Conservation (phyloP, 225 moss, liverwort and hornwort species). For the Lunularia cruciata region DNA sequence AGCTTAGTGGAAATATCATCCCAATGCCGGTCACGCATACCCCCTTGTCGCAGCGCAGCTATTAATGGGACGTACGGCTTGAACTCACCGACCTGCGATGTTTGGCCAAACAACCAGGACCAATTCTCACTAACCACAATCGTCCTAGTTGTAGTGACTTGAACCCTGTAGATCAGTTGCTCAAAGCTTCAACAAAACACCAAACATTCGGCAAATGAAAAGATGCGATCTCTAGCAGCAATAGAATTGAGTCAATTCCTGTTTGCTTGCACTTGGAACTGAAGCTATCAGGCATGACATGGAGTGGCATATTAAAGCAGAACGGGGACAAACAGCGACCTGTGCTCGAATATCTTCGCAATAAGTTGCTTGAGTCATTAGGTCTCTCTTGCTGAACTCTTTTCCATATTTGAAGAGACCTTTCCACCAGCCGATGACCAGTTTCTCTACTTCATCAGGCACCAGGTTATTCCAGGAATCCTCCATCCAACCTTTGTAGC, state of each 20-base stretch:
- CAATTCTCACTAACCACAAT: too few relatives aligned
- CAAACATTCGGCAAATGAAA: too few relatives aligned
- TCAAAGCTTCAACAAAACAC: too few relatives aligned
- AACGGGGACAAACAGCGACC: slow-evolving; percentile 26
- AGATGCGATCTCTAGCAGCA: too few relatives aligned
- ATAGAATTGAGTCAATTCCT: too few relatives aligned
- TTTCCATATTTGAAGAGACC: slow-evolving; percentile 57
- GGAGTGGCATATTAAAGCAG: too few relatives aligned
- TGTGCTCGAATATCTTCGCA: slow-evolving; percentile 63
- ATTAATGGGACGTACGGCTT: slow-evolving; percentile 73
- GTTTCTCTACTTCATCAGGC: slow-evolving; percentile 53
- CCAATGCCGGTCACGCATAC: slow-evolving; percentile 88
- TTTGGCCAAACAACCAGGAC: too few relatives aligned
- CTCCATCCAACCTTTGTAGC: slow-evolving; percentile 66
- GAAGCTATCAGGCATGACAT: too few relatives aligned
- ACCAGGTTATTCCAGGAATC: slow-evolving; percentile 61
- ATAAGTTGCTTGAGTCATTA: slow-evolving; percentile 53
- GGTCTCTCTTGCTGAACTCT: slow-evolving; percentile 55
- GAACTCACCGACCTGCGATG: slow-evolving; percentile 62
- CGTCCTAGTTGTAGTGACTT: too few relatives aligned
- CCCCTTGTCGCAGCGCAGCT: slow-evolving; percentile 62
- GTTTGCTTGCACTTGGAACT: too few relatives aligned
- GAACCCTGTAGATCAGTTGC: too few relatives aligned
- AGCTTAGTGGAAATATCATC: slow-evolving; percentile 51
- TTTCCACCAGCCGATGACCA: slow-evolving; percentile 72